Base-by-base conservation (phyloP, 768 basidiomycete species). In the Nidularia sp. region DNA sequence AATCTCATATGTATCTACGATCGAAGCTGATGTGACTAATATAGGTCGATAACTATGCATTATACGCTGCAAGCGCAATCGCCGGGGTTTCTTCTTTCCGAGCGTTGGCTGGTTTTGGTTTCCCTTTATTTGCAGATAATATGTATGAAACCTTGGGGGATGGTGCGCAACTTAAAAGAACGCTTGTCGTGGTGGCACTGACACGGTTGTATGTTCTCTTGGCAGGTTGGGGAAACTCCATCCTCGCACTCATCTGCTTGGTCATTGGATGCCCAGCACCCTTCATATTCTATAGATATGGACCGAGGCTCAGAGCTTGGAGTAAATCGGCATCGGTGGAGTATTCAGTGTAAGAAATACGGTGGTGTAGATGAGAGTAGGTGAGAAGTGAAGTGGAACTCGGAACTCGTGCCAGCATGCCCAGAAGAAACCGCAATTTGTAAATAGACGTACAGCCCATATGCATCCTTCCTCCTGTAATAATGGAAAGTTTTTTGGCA, bases 21-120 rank as follows among this genome's bases (percentile, higher is more conserved):
- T 39, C 8, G 36, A 9, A 39, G n/a, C 36, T 39, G 9, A 39
- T n/a, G n/a, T n/a, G n/a, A n/a, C 9, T 39, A 12, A 12, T 39
- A 33, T 50, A 93, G 68, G 84, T 93, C 48, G 90, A 92, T 67
- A 88, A 84, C 60, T 93, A 93, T 65, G 86, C 91, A 8, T 79
- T 88, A 36, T 84, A 90, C 59, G 77, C 80, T 7, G 78, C 81
- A 12, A 81, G 77, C 34, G 77, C 78, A 2, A 68, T 81, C n/a
- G 81, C 83, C 0, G 83, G 80, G 0, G 76, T 80, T 31, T 63
- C 78, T 0, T 81, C 70, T 60, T 67, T 85, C 53, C 72, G 85
- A 43, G 79, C 80, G 1, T 58, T 85, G 2, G 76, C 79, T 3
- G 85, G 84, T 2, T 85, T 83, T 47, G 78, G 74, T 8, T 85